Base-by-base conservation (phyloP, 1,284 basidiomycete species). In the Calocybe gambosa region DNA sequence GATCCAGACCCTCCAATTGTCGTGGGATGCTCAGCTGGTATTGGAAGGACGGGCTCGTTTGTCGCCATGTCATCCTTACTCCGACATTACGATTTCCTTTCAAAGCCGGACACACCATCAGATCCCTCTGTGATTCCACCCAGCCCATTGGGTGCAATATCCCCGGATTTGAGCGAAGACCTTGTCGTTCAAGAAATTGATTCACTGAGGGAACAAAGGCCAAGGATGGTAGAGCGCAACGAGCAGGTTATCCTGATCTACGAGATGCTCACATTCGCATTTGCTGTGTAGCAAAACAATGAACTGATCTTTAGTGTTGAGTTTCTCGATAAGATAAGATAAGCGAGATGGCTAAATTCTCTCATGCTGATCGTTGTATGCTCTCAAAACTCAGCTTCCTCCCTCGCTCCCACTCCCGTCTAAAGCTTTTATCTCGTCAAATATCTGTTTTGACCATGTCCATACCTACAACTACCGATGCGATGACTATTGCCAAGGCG, bases 21-120 rank as follows among this genome's bases (percentile, higher is more conserved):
- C 59, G 78, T 91, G 21, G 82, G 89, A 54, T 95, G 92, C 57
- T 88, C 85, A 18, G 93, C 93, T 0, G 93, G 93, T 2, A 78
- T 95, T 31, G 93, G 93, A 0, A 78, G 93, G 19, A 95, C 93
- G 0, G 93, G 93, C 13, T 81, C 89, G 25, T 95, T 92, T 66
- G 83, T 89, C 57, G 83, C 88, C 0, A 62, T 91, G 16, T 81
- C 77, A 9, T 91, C 89, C 12, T 67, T 90, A 21, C 67, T 90
- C 20, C 80, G 86, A 21, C 61, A 70, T 34, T 63, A 78, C 50
- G 72, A 68, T 29, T 66, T 84, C 46, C 66, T 89, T 8, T 57
- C 66, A 5, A 57, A 69, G 16, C 48, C 68, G 29, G 45, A 59
- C 15, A 57, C 51, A 19, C 59, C 62, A 12, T 60, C 62, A 31